phyloP scores from a whole-genome alignment of 106 monocot species.

The Xerophyta viscosa region DNA sequence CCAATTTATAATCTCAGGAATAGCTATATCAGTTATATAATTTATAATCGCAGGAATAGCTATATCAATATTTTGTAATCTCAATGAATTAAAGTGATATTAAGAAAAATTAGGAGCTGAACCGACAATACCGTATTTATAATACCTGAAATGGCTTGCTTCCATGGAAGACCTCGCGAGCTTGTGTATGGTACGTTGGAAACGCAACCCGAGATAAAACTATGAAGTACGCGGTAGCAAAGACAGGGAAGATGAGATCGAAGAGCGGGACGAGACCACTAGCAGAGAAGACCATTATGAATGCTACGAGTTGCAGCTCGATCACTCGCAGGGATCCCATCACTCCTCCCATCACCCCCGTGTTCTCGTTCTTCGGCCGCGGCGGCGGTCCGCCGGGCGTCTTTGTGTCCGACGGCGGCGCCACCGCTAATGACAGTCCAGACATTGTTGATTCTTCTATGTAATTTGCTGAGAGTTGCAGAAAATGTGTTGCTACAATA shows the following conservation, averaged over 20 bases:
- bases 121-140: too few species aligned
- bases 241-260: constrained; percentile 69
- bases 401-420: constrained; percentile 17
- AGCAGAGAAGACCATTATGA: constrained; percentile 97
- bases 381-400: constrained; percentile 3
- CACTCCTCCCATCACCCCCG: constrained; percentile 27
- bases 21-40: too few species aligned
- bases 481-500: too few species aligned
- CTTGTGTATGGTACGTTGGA: constrained; percentile 17
- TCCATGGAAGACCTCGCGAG: constrained; percentile 29
- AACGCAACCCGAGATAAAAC: constrained; percentile 58
- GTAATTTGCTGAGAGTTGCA: too few species aligned
- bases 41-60: too few species aligned
- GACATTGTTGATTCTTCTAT: constrained; percentile 45
- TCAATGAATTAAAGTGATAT: too few species aligned
- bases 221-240: constrained; percentile 50
- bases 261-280: constrained; percentile 86
- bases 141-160: constrained; percentile 30
- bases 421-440: constrained; percentile 60
- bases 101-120: too few species aligned
- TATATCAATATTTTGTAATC: too few species aligned
- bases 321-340: constrained; percentile 92
- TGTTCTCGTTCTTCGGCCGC: not conserved
- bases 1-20: too few species aligned
- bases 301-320: constrained; percentile 93